Base-by-base conservation (phyloP, 371 early-diverging fungal species). In the Synchytrium microbalum region DNA sequence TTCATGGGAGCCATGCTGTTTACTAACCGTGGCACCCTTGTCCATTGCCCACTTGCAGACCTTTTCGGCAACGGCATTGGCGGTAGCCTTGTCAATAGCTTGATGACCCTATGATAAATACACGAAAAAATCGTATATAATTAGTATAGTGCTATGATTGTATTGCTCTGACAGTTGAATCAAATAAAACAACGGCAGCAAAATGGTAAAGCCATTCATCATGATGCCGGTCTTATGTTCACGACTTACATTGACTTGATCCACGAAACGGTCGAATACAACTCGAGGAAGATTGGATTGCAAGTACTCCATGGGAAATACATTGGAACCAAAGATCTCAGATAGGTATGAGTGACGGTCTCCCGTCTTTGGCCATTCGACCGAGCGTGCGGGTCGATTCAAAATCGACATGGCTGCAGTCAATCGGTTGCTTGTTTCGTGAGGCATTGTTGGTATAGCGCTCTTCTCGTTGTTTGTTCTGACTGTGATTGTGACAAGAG, bases 1-100 rank as follows among this genome's bases (percentile, higher is more conserved):
- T 24, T 29, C 64, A n/a, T 14, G 13, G 5, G 13, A 33, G 26
- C n/a, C 57, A 10, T 51, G 51, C 51, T 13, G 13, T 51, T 51
- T n/a, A 14, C 51, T 55, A 57, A 33, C 23, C 32, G 10, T 25
- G 38, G 66, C 67, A 56, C 63, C 77, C 75, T 70, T 86, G 70
- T 94, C 91, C 89, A 92, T 88, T 66, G 96, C 92, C 98, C 98
- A 98, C 59, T 93, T 88, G 57, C 92, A 86, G 67, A 88, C 96
- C 26, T 96, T 96, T 74, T 98, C 96, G 28, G 96, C 96, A 68
- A 98, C 90, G 54, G 96, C 95, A 83, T 98, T 96, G 31, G 95
- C 94, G 8, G 96, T 96, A 31, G 84, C 80, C 68, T 90, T 87
- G 79, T 95, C 95, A 33, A 98, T 79, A 57, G 85, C 83, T 65